Base-by-base conservation (phyloP, 192 early-diverging fungal species). In the Backusella circina region DNA sequence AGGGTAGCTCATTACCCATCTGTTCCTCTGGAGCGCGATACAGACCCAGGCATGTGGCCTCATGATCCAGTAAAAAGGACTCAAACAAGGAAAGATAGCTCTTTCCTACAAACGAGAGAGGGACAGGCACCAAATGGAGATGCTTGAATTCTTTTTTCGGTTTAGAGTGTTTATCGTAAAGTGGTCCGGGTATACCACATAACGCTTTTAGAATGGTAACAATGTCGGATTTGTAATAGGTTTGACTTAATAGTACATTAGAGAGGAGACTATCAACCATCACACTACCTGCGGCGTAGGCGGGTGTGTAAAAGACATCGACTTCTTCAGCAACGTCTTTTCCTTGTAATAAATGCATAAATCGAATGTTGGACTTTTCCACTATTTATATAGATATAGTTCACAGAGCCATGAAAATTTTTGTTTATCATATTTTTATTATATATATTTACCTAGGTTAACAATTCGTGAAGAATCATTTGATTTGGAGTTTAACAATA, bases 261-360 rank as follows among this genome's bases (percentile, higher is more conserved):
- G 84, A 84, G 12, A 92, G 64, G 78, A 90, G 82, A 57, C 75
- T 80, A 7, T 82, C 84, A 1, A 79, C 79, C 23, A 92, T 72
- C 15, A 90, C 90, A 51, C 87, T 78, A 10, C 91, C 91, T 36
- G 84, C 84, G 2, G 88, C 91, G 80, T 86, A 92, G 9, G 87
- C 79, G 3, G 91, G 89, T 5, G 88, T 78, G 76, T 83, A 86
- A 31, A 84, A 73, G 2, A 83, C 69, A 69, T 83, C 82, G 41
- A 77, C 70, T 33, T 84, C 38, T 64, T 73, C 71, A 26, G 71
- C 71, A 36, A 75, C 61, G 13, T 80, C 71, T 50, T 73, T 80
- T 65, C 73, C 72, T 41, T 79, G 79, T 5, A 73, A 51, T 67
- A 83, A 72, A 44, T 79, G 84, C 67, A 91, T 80, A 70, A 83